Conservation (phyloP, 2,329 filamentous ascomycete genomes). For the Colletotrichum sp. region DNA sequence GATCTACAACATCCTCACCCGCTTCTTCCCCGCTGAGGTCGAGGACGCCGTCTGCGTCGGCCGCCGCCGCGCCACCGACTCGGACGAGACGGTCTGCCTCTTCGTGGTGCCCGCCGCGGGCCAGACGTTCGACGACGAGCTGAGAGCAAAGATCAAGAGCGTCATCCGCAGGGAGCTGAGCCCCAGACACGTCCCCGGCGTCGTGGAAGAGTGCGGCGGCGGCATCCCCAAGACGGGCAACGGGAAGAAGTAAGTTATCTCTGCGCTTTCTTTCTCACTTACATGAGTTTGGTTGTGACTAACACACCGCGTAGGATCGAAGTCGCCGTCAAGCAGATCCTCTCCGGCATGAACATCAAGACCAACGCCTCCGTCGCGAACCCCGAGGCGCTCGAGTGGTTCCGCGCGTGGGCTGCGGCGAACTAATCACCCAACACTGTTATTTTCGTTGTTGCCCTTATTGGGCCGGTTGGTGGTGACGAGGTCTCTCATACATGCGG, state of each 20-base stretch:
- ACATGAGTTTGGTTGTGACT: background rate
- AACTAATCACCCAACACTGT: slow-evolving; percentile 38
- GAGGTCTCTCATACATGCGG: background rate
- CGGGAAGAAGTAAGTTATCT: slow-evolving; percentile 82
- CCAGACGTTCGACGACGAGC: slow-evolving; percentile 59
- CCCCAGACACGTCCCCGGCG: slow-evolving; percentile 84
- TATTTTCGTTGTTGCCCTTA: background rate
- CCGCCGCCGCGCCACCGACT: slow-evolving; percentile 71
- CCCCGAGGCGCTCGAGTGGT: slow-evolving; percentile 87
- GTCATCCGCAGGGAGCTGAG: slow-evolving; percentile 80
- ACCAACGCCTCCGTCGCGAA: slow-evolving; percentile 95
- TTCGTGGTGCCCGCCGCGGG: slow-evolving; percentile 80
- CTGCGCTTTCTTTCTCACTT: background rate
- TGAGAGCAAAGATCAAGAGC: slow-evolving; percentile 69
- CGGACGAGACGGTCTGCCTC: slow-evolving; percentile 85
- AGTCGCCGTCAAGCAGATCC: slow-evolving; percentile 93
- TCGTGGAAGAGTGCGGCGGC: slow-evolving; percentile 78
- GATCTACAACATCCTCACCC: slow-evolving; percentile 92
- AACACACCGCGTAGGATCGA: slow-evolving; percentile 69
- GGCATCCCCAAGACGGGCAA: slow-evolving; percentile 93
- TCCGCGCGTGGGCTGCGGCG: slow-evolving; percentile 73
- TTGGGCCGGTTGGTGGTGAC: background rate
- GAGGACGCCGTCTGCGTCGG: slow-evolving; percentile 91
- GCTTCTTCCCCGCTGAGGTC: slow-evolving; percentile 79
- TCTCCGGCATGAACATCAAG: slow-evolving; percentile 86